Evolutionary conservation across 1,139 yeast species (phyloP).

Genomic region (Williopsis jadinii): DNA sequence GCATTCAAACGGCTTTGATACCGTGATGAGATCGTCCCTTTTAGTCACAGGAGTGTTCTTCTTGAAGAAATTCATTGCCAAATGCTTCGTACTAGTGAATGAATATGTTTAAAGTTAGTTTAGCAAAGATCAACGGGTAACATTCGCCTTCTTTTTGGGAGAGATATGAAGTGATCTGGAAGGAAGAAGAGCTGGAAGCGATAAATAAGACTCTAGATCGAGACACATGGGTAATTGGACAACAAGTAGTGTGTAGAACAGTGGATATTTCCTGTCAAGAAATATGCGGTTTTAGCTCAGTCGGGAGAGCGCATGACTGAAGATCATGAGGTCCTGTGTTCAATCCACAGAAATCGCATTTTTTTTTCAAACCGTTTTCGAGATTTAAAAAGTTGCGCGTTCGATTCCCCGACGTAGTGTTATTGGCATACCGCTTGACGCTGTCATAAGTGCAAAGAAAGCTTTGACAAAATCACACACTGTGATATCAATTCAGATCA

Average conservation of each 20-base stretch:
- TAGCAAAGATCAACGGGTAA: not conserved
- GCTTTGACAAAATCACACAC: too few relatives aligned
- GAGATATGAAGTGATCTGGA: too few relatives aligned
- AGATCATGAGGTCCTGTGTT: conserved; percentile 87
- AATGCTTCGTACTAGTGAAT: not conserved
- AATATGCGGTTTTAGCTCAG: conserved; percentile 54
- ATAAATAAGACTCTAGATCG: too few relatives aligned
- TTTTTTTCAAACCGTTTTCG: conserved; percentile 12
- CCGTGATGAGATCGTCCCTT: not conserved
- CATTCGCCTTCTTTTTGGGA: not conserved
- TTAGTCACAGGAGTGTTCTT: not conserved
- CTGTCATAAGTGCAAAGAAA: too few relatives aligned
- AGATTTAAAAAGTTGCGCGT: too few relatives aligned
- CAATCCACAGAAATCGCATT: conserved; percentile 79
- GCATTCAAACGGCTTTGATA: not conserved
- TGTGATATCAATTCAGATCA: too few relatives aligned
- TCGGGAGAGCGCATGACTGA: conserved; percentile 90
- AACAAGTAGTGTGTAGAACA: not conserved
- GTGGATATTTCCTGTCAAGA: not conserved
- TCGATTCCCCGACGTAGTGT: too few relatives aligned
- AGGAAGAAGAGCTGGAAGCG: too few relatives aligned
- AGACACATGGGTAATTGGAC: not conserved
- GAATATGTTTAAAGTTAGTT: not conserved
- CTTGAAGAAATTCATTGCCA: conserved; percentile 1
- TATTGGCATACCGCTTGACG: too few relatives aligned